A percentile compares a stretch with the other conserved stretches of the same genome.
Evolutionary conservation across 1,284 basidiomycete genomes (phyloP).

Genomic region (Rhodotorula sp.): DNA sequence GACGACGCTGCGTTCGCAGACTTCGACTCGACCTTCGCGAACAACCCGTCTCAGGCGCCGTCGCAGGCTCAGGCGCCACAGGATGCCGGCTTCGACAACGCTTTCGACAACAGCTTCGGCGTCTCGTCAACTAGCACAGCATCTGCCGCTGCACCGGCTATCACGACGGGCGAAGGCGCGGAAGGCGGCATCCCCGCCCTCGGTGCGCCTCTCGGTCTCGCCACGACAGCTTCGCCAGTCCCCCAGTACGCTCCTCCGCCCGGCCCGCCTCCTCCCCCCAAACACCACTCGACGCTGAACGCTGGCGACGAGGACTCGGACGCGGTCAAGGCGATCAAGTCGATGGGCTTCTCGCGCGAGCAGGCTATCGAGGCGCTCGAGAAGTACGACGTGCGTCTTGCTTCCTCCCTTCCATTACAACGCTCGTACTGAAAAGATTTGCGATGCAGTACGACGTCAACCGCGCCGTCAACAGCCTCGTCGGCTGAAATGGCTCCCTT

Average conservation of each 20-base stretch:
- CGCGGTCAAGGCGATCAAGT: conserved; percentile 68
- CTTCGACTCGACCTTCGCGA: conserved; percentile 31
- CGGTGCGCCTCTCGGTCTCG: conserved; percentile 1
- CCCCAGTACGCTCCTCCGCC: not conserved
- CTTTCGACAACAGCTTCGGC: conserved; percentile 18
- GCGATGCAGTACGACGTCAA: conserved; percentile 62
- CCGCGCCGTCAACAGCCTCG: conserved; percentile 66
- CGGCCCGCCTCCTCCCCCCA: not conserved
- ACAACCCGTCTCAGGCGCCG: not conserved
- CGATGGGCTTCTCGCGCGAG: conserved; percentile 78
- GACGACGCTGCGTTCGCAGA: conserved; percentile 25
- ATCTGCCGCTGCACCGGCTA: conserved; percentile 6
- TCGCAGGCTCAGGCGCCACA: not conserved
- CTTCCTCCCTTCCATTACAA: too few relatives aligned
- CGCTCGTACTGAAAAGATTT: not conserved
- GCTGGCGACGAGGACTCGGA: conserved; percentile 65
- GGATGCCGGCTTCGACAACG: conserved; percentile 22
- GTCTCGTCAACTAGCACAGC: not conserved
- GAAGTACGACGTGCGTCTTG: conserved; percentile 51
- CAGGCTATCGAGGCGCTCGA: conserved; percentile 74
- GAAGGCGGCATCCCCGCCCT: conserved; percentile 2
- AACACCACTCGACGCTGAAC: not conserved
- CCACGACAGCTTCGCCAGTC: not conserved
- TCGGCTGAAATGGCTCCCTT: conserved; percentile 44
- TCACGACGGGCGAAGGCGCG: not conserved